These are phyloP conservation scores for Extremus antarcticus DNA, from an alignment of 495 filamentous ascomycete genomes.

Conservation along the genomic window DNA sequence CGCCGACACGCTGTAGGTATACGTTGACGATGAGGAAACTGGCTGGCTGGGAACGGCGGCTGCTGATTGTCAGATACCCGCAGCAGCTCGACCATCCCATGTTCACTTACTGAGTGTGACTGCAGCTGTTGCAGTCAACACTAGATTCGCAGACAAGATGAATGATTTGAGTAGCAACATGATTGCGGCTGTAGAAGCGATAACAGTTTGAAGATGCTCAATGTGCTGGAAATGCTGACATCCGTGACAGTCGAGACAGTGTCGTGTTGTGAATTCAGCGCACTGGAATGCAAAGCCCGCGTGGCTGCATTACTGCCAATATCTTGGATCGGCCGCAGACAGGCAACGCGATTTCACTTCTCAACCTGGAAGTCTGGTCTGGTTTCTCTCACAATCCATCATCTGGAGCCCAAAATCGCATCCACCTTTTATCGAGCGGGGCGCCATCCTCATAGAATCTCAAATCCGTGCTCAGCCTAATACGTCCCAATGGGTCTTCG, in stretches of 20 bases:
- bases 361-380: too few relatives aligned
- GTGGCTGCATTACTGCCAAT: too few relatives aligned
- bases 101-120: not conserved
- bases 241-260: too few relatives aligned
- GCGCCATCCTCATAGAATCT: conserved; percentile 14
- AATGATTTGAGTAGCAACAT: too few relatives aligned
- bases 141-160: not conserved
- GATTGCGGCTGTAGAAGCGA: too few relatives aligned
- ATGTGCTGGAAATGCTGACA: too few relatives aligned
- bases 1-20: not conserved
- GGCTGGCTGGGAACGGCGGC: conserved; percentile 5
- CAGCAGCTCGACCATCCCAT: too few relatives aligned
- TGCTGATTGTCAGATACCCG: not conserved
- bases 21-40: not conserved
- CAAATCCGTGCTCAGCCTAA: conserved; percentile 44
- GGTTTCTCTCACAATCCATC: conserved; percentile 16
- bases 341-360: too few relatives aligned
- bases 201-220: too few relatives aligned
- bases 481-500: conserved; percentile 43
- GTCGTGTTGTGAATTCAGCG: too few relatives aligned
- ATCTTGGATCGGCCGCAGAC: too few relatives aligned
- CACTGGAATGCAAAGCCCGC: too few relatives aligned
- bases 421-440: conserved; percentile 16
- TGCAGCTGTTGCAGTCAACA: not conserved
- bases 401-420: conserved; percentile 12